Conservation (phyloP, 2,329 filamentous ascomycete species). For the Fusarium zealandicum region DNA sequence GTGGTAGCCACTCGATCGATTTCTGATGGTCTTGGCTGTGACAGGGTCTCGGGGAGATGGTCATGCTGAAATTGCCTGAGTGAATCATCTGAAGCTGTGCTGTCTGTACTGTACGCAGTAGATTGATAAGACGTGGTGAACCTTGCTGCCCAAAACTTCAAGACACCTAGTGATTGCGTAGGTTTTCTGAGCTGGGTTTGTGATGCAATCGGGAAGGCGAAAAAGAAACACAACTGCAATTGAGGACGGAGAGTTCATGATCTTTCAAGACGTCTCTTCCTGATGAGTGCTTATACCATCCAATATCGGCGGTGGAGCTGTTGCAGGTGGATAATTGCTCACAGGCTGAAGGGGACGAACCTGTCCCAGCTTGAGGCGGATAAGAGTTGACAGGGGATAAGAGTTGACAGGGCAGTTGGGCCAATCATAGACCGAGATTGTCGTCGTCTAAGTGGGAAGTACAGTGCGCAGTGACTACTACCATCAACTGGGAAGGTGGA, state of each 20-base stretch:
- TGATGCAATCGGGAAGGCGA: neutral
- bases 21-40: constrained; percentile 35
- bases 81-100: neutral
- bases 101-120: neutral
- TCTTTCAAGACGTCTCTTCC: constrained; percentile 15
- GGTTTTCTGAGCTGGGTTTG: neutral
- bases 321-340: constrained; percentile 15
- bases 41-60: constrained; percentile 30
- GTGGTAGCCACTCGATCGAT: constrained; percentile 30
- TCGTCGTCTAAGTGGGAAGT: neutral
- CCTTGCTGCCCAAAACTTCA: neutral
- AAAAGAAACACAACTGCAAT: neutral
- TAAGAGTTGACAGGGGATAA: constrained; percentile 16
- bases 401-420: constrained; percentile 1
- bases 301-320: constrained; percentile 24
- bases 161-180: neutral
- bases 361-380: constrained; percentile 10
- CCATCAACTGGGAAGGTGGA: constrained; percentile 20
- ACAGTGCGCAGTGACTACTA: constrained; percentile 1
- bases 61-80: constrained; percentile 29
- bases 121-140: constrained; percentile 2
- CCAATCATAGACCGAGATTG: constrained; percentile 23
- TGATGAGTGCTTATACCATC: constrained; percentile 31
- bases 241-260: constrained; percentile 18
- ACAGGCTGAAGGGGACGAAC: constrained; percentile 20